Base-by-base conservation (phyloP, 2,329 filamentous ascomycete species). In the Alternaria hordeiaustralica region DNA sequence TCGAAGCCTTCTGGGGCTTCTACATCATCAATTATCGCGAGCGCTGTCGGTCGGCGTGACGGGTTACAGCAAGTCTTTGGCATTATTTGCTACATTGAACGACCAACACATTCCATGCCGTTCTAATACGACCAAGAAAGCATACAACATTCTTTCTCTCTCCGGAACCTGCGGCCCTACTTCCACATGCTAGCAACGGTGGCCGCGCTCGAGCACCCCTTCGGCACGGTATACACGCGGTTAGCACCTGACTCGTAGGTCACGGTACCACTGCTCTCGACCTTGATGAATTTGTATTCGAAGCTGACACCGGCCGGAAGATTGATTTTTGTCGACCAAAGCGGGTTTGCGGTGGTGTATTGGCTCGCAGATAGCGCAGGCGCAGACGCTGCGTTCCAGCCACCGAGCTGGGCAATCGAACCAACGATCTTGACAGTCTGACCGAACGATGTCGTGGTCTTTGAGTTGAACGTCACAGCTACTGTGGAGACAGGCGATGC, bases 371-470 rank as follows among this genome's bases (percentile, higher is more conserved):
- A 76, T 25, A 86, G 72, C 6, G 80, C 78, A 66, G 79, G 76
- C 6, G 80, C 80, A 51, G 73, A 72, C 5, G 72, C 75, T 4
- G 82, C 66, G 26, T 83, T 74, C 83, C 84, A 86, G 21, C 64
- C 72, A 2, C 84, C 84, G 1, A 86, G 72, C 47, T 82, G 80
- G 0, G 78, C 59, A 4, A 80, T 78, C 50, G 80, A 82, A 26
- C 84, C 84, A 0, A 77, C 74, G 5, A 86, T 71, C 57, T 83
- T 83, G 23, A 86, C 65, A 26, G 83, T 85, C 73, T 86, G 83
- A 9, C 84, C 84, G 56, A 77, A 82, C 54, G 82, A 81, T 0
- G 84, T 86, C 1, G 77, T 79, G 2, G 82, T 83, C 63, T 83
- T 83, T 8, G 84, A 81, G 54, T 80, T 77, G 75, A 86, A 86